Evolutionary conservation across 148 eudicot genomes (phyloP).

Genomic region (Fagopyrum esculentum): DNA sequence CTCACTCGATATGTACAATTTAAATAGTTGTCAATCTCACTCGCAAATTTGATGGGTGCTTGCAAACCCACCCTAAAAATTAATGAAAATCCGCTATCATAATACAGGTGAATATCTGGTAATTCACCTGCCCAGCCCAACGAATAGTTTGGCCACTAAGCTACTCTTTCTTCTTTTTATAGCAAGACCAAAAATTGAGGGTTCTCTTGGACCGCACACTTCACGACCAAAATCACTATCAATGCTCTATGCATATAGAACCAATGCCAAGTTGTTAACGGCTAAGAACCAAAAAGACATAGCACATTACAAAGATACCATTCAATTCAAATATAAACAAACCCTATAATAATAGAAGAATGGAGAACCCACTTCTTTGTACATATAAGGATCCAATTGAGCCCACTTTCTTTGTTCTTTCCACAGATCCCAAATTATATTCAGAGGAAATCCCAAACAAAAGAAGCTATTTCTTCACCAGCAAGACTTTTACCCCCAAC

Average conservation of each 20-base stretch:
- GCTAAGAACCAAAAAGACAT: background rate
- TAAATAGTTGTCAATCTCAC: too few relatives aligned
- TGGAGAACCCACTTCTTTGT: slow-evolving; percentile 13
- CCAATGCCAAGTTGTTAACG: slow-evolving; percentile 9
- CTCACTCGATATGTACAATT: too few relatives aligned
- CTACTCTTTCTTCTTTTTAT: background rate
- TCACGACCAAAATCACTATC: background rate
- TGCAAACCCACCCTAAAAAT: too few relatives aligned
- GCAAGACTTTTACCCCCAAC: slow-evolving; percentile 5
- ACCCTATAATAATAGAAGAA: background rate
- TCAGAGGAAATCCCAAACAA: slow-evolving; percentile 2
- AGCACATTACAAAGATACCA: slow-evolving; percentile 1
- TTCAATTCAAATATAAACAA: background rate
- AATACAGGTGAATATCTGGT: background rate
- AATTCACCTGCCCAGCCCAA: background rate
- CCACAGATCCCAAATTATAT: slow-evolving; percentile 3
- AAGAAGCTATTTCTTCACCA: slow-evolving; percentile 5
- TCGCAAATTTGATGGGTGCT: too few relatives aligned
- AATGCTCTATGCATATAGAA: background rate
- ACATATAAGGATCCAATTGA: slow-evolving; percentile 7
- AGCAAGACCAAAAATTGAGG: background rate
- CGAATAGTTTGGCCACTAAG: background rate
- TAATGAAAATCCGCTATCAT: background rate
- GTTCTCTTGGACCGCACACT: background rate
- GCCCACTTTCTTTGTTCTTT: background rate